Percentiles rank a stretch among this genome's conserved stretches.
Conservation (phyloP, 2,329 filamentous ascomycete genomes). For the Didymella exigua region DNA sequence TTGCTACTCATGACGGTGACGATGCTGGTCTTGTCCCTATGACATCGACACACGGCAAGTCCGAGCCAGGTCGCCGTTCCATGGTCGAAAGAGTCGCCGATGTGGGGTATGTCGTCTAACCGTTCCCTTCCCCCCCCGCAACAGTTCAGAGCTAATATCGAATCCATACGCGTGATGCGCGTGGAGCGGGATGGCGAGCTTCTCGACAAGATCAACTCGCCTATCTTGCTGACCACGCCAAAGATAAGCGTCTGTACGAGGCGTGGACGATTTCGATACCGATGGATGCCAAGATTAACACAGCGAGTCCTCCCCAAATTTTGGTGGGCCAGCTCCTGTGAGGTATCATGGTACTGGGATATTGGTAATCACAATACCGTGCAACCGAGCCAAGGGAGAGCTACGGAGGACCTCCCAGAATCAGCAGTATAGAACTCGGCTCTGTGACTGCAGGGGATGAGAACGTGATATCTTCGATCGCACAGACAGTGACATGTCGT, state of each 20-base stretch:
- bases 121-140: conserved; percentile 14
- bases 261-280: conserved; percentile 17
- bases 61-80: conserved; percentile 26
- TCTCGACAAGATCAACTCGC: neutral
- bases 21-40: conserved; percentile 4
- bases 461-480: neutral
- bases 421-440: conserved; percentile 11
- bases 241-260: conserved; percentile 3
- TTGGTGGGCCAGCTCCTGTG: neutral
- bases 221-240: neutral
- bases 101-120: conserved; percentile 29
- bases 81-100: conserved; percentile 23
- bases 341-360: conserved; percentile 21
- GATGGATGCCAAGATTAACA: conserved; percentile 6
- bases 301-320: neutral
- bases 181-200: neutral
- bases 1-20: conserved; percentile 1
- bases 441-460: conserved; percentile 2
- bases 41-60: conserved; percentile 23
- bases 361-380: conserved; percentile 1
- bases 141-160: conserved; percentile 6
- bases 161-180: conserved; percentile 6
- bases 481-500: neutral
- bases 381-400: neutral
- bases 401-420: conserved; percentile 10